Evolutionary conservation across 2,329 filamentous ascomycete species (phyloP), one percentile per base, ranked within the genome.

Genomic region (Botryosphaeria dothidea): DNA sequence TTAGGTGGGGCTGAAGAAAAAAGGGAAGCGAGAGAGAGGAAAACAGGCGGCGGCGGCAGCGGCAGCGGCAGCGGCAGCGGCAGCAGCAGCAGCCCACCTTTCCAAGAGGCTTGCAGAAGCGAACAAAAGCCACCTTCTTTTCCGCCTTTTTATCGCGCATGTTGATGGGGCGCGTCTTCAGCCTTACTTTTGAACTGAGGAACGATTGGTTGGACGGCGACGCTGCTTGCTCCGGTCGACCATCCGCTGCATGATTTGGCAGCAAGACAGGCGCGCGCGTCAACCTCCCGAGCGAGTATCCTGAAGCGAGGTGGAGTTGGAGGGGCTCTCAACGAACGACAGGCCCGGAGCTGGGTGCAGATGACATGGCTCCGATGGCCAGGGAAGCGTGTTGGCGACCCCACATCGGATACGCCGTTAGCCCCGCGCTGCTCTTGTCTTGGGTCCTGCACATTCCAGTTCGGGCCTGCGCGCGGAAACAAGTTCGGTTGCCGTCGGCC

Each of bases 381-480:
- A 38, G 19, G 31, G 31, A 36, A 36, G 25, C 15, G 25, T 25
- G 27, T 31, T 29, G 36, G 41, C 31, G 54, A 58, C 54, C 54
- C 54, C 54, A 58, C 54, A 58, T 58, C 23, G 54, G 54, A 31
- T 31, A 58, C 54, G 25, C 38, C 54, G 56, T 17, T 11, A 34
- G 31, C 31, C 31, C 31, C 31, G 31, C 31, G 3, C 31, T 8
- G 25, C n/a, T 23, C 15, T 2, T 41, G 23, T 25, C 11, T 41
- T 41, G 11, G 23, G 52, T 38, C 36, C 29, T 41, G 52, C 46
- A n/a, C 38, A 41, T 41, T 41, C 11, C 38, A 34, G 31, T 34
- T 41, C 38, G 8, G 5, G 38, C 15, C 9, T n/a, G n/a, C n/a
- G n/a, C n/a, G 17, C 2, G 13, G 7, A 34, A 6, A 34, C 31